These are phyloP conservation scores for Chlamydomonas eustigma DNA, from an alignment of 139 green algal genomes.

Conservation along the genomic window DNA sequence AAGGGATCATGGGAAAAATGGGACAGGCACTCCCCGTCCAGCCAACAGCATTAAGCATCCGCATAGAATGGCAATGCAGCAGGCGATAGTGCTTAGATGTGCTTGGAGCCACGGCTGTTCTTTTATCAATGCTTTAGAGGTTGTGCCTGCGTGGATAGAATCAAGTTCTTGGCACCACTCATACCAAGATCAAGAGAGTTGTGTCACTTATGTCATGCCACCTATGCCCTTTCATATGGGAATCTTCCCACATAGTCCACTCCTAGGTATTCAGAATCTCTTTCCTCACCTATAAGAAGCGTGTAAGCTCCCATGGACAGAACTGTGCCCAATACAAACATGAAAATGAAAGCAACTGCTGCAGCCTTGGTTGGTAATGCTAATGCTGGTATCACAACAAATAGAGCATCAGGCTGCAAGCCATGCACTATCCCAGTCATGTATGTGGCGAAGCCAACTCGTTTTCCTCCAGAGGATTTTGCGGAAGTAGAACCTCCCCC, in stretches of 20 bases:
- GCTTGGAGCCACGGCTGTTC: conserved; percentile 60
- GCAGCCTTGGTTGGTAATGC: conserved; percentile 87
- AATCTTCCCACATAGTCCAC: no score
- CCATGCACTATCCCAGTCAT: conserved; percentile 94
- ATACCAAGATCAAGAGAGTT: not conserved
- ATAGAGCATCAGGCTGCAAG: conserved; percentile 93
- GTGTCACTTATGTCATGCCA: not conserved
- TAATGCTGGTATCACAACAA: conserved; percentile 93
- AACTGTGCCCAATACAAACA: conserved; percentile 95
- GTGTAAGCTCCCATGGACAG: conserved; percentile 95
- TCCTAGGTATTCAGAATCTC: no score
- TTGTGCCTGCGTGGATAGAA: conserved; percentile 40
- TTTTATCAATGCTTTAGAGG: conserved; percentile 62
- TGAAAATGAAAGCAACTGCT: conserved; percentile 81
- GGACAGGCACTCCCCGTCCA: conserved; percentile 59
- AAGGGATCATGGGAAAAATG: conserved; percentile 54
- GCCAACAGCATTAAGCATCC: conserved; percentile 63
- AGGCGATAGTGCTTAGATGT: conserved; percentile 66
- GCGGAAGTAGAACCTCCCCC: not conserved
- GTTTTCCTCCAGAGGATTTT: not conserved
- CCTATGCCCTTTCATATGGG: no score
- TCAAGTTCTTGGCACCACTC: no score
- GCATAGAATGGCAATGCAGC: conserved; percentile 61
- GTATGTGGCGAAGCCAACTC: conserved; percentile 65
- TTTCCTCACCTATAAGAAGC: conserved; percentile 64